phyloP scores from a whole-genome alignment of 176 grass and related monocot species.

The Lolium multiflorum region DNA sequence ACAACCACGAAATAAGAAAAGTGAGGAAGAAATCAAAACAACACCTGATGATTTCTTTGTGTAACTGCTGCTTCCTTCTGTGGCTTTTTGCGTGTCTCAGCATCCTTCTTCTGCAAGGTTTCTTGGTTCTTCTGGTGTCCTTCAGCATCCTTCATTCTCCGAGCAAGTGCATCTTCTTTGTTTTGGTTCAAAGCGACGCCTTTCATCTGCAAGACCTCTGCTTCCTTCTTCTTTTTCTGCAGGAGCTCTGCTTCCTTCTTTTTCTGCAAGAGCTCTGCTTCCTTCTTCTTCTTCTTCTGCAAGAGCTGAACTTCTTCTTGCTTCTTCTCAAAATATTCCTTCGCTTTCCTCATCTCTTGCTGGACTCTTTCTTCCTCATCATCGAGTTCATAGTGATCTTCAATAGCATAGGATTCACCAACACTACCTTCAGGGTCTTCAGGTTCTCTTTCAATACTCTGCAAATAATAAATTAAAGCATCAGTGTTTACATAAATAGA shows the following conservation, averaged over 20 bases:
- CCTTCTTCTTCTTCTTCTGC: too few relatives aligned
- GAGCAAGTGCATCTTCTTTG: neutral
- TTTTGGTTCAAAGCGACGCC: neutral
- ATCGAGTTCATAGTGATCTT: too few relatives aligned
- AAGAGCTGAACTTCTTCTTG: too few relatives aligned
- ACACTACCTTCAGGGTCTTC: too few relatives aligned
- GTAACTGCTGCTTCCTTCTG: neutral
- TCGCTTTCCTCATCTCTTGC: too few relatives aligned
- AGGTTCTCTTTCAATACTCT: neutral
- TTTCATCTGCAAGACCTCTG: neutral
- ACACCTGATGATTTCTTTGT: neutral
- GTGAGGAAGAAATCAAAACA: neutral
- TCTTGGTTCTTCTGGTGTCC: neutral
- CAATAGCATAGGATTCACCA: too few relatives aligned
- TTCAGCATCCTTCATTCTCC: neutral
- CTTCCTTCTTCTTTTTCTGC: neutral
- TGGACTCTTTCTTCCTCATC: too few relatives aligned
- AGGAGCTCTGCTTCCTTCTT: neutral
- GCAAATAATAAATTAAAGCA: neutral
- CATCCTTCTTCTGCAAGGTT: neutral
- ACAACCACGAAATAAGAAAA: neutral
- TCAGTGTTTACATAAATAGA: neutral
- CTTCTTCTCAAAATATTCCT: too few relatives aligned
- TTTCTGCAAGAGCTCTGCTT: neutral
- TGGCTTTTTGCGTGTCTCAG: neutral